These are phyloP conservation scores for Phlebiopsis flavidoalba DNA, from an alignment of 768 basidiomycete species.

Conservation along the genomic window DNA sequence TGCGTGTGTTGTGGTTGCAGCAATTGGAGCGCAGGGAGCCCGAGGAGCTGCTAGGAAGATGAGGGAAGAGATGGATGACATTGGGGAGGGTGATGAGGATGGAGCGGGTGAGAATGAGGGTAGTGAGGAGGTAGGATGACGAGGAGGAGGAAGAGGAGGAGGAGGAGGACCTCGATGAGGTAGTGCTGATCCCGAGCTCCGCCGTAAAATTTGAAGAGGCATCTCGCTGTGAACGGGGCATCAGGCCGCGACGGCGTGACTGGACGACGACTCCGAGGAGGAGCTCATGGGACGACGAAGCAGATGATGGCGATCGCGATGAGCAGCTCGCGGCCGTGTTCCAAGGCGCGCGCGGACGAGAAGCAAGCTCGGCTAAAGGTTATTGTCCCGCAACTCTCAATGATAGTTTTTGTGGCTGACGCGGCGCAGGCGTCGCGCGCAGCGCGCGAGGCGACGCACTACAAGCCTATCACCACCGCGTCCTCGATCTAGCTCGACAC, in stretches of 20 bases:
- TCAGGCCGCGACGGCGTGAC: constrained; percentile 53
- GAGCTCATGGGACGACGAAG: constrained; percentile 91
- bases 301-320: constrained; percentile 97
- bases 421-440: constrained; percentile 50
- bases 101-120: constrained; percentile 37
- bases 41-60: constrained; percentile 37
- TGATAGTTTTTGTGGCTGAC: constrained; percentile 1
- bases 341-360: constrained; percentile 53
- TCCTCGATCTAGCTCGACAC: constrained; percentile 92
- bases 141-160: constrained; percentile 32
- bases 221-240: constrained; percentile 52
- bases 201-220: constrained; percentile 64
- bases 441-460: constrained; percentile 87
- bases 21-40: constrained; percentile 79
- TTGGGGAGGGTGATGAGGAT: constrained; percentile 26
- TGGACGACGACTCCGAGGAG: constrained; percentile 53
- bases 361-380: constrained; percentile 68
- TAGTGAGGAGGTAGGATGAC: constrained; percentile 19
- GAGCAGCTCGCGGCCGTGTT: constrained; percentile 88
- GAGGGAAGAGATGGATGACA: constrained; percentile 27
- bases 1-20: constrained; percentile 33
- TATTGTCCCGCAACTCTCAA: too few relatives aligned
- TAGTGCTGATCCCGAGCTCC: constrained; percentile 56
- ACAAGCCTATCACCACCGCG: constrained; percentile 95
- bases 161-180: constrained; percentile 40